These are phyloP conservation scores for Euryodendron excelsum DNA, from an alignment of 148 eudicot species.

Conservation along the genomic window DNA sequence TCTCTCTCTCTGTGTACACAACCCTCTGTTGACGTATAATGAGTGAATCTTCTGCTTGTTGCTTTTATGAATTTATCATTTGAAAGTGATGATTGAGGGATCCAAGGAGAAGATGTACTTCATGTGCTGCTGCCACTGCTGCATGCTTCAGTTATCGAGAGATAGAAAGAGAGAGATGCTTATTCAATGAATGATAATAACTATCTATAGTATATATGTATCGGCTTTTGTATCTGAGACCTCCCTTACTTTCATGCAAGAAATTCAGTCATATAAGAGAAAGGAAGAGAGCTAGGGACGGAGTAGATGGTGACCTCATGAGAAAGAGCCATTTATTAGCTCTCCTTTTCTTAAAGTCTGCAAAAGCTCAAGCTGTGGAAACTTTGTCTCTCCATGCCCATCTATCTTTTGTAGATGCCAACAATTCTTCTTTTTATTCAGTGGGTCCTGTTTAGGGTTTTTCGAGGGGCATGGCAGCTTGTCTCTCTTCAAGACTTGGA, in stretches of 20 bases:
- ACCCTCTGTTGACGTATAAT: not conserved
- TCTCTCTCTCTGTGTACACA: not conserved
- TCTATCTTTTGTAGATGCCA: not conserved
- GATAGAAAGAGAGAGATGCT: constrained; percentile 5
- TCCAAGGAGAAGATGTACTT: constrained; percentile 16
- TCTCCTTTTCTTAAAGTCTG: constrained; percentile 16
- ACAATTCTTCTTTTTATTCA: not conserved
- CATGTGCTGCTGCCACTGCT: constrained; percentile 5
- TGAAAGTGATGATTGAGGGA: constrained; percentile 10
- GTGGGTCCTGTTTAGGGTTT: not conserved
- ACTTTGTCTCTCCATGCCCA: constrained; percentile 10
- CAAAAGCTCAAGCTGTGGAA: constrained; percentile 16
- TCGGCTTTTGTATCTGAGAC: not conserved
- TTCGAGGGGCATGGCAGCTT: not conserved
- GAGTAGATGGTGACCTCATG: not conserved
- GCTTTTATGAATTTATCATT: not conserved
- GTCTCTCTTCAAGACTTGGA: not conserved
- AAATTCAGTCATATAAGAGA: not conserved
- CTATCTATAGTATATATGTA: not conserved
- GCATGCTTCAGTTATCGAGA: constrained; percentile 10
- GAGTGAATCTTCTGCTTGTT: constrained; percentile 2
- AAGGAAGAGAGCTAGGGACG: not conserved
- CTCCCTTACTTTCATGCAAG: constrained; percentile 10
- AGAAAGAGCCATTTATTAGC: not conserved
- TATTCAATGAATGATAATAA: not conserved